phyloP scores from a whole-genome alignment of 768 basidiomycete species.

The Lactarius sp. region DNA sequence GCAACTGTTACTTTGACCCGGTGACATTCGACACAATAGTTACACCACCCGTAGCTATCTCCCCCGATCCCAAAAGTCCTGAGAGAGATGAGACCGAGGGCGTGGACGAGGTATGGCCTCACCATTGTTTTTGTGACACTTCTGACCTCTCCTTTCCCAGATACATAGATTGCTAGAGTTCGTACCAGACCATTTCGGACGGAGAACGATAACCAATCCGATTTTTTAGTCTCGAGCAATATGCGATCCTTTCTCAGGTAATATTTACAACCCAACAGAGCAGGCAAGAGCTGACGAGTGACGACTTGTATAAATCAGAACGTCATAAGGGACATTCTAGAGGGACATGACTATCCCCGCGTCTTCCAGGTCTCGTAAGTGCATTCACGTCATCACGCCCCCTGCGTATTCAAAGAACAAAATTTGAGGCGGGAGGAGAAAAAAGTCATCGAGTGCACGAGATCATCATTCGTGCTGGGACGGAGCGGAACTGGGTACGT shows the following conservation, averaged over 20 bases:
- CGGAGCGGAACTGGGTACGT: conserved; percentile 70
- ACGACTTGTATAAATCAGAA: not conserved
- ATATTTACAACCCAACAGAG: not conserved
- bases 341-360: conserved; percentile 16
- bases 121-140: not conserved
- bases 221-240: conserved; percentile 19
- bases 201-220: not conserved
- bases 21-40: not conserved
- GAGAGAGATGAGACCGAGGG: not conserved
- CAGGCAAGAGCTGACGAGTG: not conserved
- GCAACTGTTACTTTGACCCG: conserved; percentile 3
- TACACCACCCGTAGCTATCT: not conserved
- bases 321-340: conserved; percentile 16
- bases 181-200: not conserved
- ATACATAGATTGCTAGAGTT: conserved; percentile 16
- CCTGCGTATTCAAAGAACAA: not conserved
- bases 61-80: not conserved
- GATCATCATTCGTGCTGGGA: conserved; percentile 30
- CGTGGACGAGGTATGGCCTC: conserved; percentile 14
- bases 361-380: conserved; percentile 24
- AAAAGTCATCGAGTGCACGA: conserved; percentile 17
- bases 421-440: conserved; percentile 16
- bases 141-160: not conserved
- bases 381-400: not conserved
- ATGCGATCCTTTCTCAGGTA: conserved; percentile 16